Evolutionary conservation across 345 rosid genomes (phyloP).

Genomic region (Ceriops tagal): DNA sequence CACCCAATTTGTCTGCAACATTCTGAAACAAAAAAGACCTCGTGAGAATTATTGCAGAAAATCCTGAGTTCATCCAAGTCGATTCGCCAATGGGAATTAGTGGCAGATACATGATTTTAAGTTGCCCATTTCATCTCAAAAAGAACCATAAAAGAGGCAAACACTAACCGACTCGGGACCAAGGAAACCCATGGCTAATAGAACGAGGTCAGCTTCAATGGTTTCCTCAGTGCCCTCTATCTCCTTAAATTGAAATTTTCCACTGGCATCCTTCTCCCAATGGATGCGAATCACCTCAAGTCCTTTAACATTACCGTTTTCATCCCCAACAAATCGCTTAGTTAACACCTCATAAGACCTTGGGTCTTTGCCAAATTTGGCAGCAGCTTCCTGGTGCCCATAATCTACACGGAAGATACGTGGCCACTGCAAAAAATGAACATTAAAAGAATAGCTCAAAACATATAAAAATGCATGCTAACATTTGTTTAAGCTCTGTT

Average conservation of each 20-base stretch:
- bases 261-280: slow-evolving; percentile 92
- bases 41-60: not conserved
- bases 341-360: slow-evolving; percentile 90
- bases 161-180: slow-evolving; percentile 87
- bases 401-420: slow-evolving; percentile 88
- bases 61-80: too few species aligned
- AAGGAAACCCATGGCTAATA: slow-evolving; percentile 97
- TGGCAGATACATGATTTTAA: not conserved
- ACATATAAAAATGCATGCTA: not conserved
- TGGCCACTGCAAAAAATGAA: slow-evolving; percentile 88
- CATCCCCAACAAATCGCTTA: slow-evolving; percentile 84
- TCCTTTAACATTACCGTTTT: slow-evolving; percentile 72
- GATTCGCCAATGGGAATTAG: not conserved
- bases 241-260: slow-evolving; percentile 83
- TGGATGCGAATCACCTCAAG: slow-evolving; percentile 65
- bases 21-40: slow-evolving; percentile 32
- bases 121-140: not conserved
- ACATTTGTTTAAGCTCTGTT: not conserved
- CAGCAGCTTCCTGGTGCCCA: slow-evolving; percentile 90
- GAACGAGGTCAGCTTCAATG: slow-evolving; percentile 81
- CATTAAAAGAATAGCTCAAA: slow-evolving; percentile 20
- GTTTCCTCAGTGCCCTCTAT: slow-evolving; percentile 80
- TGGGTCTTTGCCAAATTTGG: slow-evolving; percentile 90
- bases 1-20: slow-evolving; percentile 77
- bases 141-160: not conserved